phyloP scores from a whole-genome alignment of 192 early-diverging fungal species.

The Rhizophagus clarus region DNA sequence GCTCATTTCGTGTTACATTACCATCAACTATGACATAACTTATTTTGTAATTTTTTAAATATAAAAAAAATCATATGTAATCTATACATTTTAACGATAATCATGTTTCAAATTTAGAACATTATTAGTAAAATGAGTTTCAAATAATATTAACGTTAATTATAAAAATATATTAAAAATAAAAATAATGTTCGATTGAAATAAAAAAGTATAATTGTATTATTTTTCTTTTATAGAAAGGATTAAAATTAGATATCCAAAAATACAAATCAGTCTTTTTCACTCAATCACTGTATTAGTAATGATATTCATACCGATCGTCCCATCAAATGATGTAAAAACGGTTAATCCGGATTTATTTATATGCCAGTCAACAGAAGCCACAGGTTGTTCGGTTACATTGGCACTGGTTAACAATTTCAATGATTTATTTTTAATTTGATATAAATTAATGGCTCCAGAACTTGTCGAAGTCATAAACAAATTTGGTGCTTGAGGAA shows the following conservation, averaged over 20 bases:
- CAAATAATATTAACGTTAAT: too few relatives aligned
- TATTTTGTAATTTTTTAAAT: too few relatives aligned
- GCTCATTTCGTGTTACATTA: too few relatives aligned
- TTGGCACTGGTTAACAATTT: background rate
- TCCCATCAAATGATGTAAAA: background rate
- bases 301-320: background rate
- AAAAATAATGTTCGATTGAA: too few relatives aligned
- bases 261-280: background rate
- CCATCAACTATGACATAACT: too few relatives aligned
- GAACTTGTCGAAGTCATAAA: background rate
- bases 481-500: background rate
- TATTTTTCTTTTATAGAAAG: background rate
- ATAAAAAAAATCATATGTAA: too few relatives aligned
- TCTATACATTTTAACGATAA: too few relatives aligned
- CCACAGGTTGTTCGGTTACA: background rate
- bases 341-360: background rate
- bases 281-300: background rate
- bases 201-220: background rate
- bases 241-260: background rate
- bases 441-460: background rate
- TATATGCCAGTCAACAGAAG: background rate
- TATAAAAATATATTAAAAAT: too few relatives aligned
- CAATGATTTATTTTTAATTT: background rate
- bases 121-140: too few relatives aligned
- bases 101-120: too few relatives aligned